phyloP scores from a whole-genome alignment of 371 early-diverging fungal species.

The Phascolomyces articulosus region DNA sequence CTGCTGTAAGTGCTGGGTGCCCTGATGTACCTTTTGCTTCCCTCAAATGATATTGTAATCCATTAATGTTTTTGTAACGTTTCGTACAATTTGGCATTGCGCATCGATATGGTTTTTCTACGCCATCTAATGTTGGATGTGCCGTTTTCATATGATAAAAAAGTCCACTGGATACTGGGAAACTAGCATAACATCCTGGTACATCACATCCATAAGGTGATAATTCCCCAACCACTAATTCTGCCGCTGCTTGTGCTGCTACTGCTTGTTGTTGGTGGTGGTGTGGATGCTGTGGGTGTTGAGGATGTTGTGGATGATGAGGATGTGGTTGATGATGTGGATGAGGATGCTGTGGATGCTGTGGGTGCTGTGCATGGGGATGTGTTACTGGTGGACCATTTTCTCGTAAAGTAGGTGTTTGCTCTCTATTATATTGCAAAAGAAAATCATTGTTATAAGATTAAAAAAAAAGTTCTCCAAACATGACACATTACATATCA shows the following conservation, averaged over 20 bases:
- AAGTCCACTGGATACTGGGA: constrained; percentile 60
- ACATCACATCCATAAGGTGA: constrained; percentile 74
- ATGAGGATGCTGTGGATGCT: not conserved
- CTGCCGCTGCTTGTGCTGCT: not conserved
- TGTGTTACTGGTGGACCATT: not conserved
- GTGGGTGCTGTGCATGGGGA: not conserved
- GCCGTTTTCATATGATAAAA: constrained; percentile 70
- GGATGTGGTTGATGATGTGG: not conserved
- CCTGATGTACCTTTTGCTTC: constrained; percentile 73
- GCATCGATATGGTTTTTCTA: constrained; percentile 79
- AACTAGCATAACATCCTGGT: constrained; percentile 62
- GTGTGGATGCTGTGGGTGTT: too few species aligned
- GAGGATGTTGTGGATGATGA: not conserved
- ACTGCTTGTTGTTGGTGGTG: not conserved
- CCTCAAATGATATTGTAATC: constrained; percentile 92
- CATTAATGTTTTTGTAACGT: constrained; percentile 96
- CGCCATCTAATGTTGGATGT: constrained; percentile 50
- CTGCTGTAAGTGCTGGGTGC: constrained; percentile 21
- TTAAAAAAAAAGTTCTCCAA: too few species aligned
- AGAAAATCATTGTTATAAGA: not conserved
- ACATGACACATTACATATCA: not conserved
- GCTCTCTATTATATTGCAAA: too few species aligned
- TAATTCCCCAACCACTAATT: not conserved
- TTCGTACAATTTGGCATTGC: constrained; percentile 84
- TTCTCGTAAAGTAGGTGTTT: not conserved